Conservation (phyloP, 129 eudicot genomes). For the Calendula officinalis region DNA sequence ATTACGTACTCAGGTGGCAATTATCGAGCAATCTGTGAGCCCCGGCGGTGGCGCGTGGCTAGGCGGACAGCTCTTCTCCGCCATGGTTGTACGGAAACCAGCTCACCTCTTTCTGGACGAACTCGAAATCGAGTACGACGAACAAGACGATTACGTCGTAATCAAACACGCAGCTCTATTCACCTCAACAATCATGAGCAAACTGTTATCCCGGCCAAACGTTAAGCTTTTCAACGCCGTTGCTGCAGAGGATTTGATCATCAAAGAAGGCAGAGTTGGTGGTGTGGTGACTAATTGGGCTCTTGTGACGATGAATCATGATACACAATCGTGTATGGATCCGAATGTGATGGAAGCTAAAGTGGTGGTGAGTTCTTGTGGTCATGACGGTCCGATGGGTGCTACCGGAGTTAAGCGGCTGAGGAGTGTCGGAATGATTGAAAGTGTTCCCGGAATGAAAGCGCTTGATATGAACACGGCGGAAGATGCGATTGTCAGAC, state of each 20-base stretch:
- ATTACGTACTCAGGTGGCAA: too few relatives aligned
- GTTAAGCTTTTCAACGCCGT: constrained; percentile 80
- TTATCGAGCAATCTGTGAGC: constrained; percentile 66
- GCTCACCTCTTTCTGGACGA: constrained; percentile 10
- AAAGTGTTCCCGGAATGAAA: constrained; percentile 69
- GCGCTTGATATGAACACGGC: constrained; percentile 76
- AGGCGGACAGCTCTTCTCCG: constrained; percentile 42
- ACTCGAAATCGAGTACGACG: constrained; percentile 14
- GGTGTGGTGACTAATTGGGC: constrained; percentile 85
- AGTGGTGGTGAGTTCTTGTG: constrained; percentile 75
- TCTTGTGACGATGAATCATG: constrained; percentile 68
- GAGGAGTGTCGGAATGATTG: constrained; percentile 61
- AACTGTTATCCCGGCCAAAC: constrained; percentile 62
- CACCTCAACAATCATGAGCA: constrained; percentile 79
- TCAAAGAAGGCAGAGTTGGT: constrained; percentile 51
- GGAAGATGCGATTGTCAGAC: constrained; percentile 68
- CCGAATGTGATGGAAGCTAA: constrained; percentile 80
- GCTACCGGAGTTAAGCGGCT: constrained; percentile 80
- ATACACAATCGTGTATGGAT: constrained; percentile 79
- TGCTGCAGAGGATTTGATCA: constrained; percentile 74
- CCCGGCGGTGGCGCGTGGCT: constrained; percentile 93
- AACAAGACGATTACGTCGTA: constrained; percentile 45
- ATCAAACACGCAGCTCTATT: constrained; percentile 73
- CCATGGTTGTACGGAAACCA: constrained; percentile 17
- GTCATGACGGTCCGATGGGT: constrained; percentile 78